These are phyloP conservation scores for Fusarium torulosum DNA, from an alignment of 2,329 filamentous ascomycete species.

Conservation along the genomic window DNA sequence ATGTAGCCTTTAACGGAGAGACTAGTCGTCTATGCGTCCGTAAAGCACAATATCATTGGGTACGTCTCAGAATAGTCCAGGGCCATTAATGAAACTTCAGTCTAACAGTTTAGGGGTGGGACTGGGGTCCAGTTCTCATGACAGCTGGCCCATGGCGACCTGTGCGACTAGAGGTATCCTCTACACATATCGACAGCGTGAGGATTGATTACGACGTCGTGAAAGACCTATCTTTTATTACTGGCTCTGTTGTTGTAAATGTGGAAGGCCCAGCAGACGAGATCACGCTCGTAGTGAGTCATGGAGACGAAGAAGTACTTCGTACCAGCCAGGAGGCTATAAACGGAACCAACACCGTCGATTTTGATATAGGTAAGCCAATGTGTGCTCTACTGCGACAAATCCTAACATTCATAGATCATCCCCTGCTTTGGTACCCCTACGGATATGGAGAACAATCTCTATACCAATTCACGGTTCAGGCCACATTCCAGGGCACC, in stretches of 20 bases:
- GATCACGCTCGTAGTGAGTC: neutral
- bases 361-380: neutral
- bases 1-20: constrained; percentile 47
- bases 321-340: neutral
- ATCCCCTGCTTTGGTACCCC: constrained; percentile 1
- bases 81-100: too few relatives aligned
- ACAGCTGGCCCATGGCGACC: constrained; percentile 76
- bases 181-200: constrained; percentile 69
- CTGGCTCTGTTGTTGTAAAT: neutral
- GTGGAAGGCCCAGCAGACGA: neutral
- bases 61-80: neutral
- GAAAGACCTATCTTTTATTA: neutral
- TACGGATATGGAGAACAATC: constrained; percentile 25
- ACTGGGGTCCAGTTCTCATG: constrained; percentile 75
- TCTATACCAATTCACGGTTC: constrained; percentile 14
- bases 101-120: constrained; percentile 64
- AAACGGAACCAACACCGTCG: neutral
- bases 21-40: constrained; percentile 54
- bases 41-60: constrained; percentile 78
- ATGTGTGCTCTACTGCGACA: neutral
- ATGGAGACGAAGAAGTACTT: neutral
- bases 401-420: neutral
- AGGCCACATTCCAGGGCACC: neutral
- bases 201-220: constrained; percentile 49
- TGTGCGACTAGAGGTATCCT: constrained; percentile 71